Conservation (phyloP, 2,329 filamentous ascomycete species). For the Fusarium albidum region DNA sequence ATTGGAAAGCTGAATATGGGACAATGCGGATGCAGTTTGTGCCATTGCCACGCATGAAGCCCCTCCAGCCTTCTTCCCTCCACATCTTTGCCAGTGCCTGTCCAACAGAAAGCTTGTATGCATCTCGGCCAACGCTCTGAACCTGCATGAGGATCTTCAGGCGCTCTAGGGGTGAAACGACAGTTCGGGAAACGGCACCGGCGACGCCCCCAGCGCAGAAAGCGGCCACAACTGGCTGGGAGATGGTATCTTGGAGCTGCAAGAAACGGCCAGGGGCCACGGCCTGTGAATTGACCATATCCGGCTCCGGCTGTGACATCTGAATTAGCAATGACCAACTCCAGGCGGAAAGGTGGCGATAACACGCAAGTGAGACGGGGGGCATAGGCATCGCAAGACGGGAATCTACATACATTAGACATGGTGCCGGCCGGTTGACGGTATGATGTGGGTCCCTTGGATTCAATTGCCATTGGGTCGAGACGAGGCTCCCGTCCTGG, state of each 20-base stretch:
- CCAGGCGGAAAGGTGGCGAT: background rate
- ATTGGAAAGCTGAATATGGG: constrained; percentile 97
- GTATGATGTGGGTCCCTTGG: constrained; percentile 15
- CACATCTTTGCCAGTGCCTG: constrained; percentile 95
- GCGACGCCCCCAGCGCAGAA: constrained; percentile 95
- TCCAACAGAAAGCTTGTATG: constrained; percentile 91
- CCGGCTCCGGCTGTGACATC: constrained; percentile 38
- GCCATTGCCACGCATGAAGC: constrained; percentile 97
- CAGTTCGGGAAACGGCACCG: constrained; percentile 95
- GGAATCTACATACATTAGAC: constrained; percentile 42
- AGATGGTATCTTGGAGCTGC: constrained; percentile 62
- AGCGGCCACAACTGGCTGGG: constrained; percentile 86
- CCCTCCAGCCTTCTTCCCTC: constrained; percentile 94
- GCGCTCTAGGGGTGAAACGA: constrained; percentile 94
- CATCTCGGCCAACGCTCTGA: constrained; percentile 87
- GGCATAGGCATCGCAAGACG: background rate
- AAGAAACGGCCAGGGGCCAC: constrained; percentile 38
- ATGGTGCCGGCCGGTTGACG: constrained; percentile 29
- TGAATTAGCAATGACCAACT: constrained; percentile 21
- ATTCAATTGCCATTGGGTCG: constrained; percentile 37
- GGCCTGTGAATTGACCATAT: constrained; percentile 38
- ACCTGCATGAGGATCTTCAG: constrained; percentile 98
- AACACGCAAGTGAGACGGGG: background rate
- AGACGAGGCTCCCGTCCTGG: constrained; percentile 26
- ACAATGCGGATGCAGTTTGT: constrained; percentile 99